phyloP scores from a whole-genome alignment of 768 basidiomycete genomes.

The Tubosaeta sp. region DNA sequence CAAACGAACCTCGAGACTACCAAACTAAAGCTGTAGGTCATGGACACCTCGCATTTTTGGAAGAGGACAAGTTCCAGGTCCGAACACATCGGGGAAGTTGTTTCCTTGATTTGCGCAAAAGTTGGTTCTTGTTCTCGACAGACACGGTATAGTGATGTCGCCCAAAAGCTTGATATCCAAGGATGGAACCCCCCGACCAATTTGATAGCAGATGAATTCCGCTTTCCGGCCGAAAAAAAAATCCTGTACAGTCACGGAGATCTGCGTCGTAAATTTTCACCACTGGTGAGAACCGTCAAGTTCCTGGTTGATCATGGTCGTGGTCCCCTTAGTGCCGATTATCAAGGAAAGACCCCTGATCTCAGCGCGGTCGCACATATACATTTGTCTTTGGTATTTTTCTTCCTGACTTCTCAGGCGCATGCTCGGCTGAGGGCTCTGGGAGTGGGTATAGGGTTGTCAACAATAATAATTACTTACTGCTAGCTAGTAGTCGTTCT shows the following conservation, averaged over 20 bases:
- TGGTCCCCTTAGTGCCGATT: constrained; percentile 76
- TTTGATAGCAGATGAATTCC: not conserved
- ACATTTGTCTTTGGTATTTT: not conserved
- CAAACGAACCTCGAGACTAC: no score
- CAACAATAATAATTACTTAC: not conserved
- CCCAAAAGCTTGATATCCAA: no score
- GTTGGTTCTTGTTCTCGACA: no score
- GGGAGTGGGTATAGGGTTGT: not conserved
- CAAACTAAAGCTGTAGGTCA: no score
- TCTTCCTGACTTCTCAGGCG: not conserved
- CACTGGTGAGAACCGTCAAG: not conserved
- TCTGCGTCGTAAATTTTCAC: not conserved
- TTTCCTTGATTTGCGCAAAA: no score
- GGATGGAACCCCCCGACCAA: no score
- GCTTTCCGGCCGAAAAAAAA: not conserved
- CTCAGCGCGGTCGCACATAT: not conserved
- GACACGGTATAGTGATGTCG: no score
- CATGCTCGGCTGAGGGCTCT: not conserved
- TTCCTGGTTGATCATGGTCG: not conserved
- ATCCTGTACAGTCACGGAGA: not conserved
- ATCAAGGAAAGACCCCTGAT: not conserved
- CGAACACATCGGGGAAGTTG: no score
- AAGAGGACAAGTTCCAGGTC: no score
- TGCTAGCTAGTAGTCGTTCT: not conserved
- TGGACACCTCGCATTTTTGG: no score